Evolutionary conservation across 257 asterid species (phyloP), one percentile per base, ranked within the genome.

Genomic region (Primulina tabacum): DNA sequence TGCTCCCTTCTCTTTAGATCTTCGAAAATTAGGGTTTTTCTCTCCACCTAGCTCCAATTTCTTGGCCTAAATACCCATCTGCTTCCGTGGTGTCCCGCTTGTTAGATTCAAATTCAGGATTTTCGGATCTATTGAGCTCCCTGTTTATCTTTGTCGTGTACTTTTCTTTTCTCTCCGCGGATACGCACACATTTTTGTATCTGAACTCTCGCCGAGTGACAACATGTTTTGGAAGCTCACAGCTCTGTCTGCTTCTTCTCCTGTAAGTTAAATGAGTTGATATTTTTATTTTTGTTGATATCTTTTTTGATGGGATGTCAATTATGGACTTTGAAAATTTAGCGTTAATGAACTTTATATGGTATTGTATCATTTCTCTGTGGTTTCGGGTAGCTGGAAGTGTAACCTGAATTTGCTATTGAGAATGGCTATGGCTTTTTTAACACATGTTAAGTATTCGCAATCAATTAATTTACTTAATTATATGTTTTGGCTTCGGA

Each of bases 181-280:
- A 37, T 60, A 50, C 43, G 37, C 67, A 26, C 77, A 68, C 76
- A 63, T 7, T 34, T 24, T 60, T 17, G 40, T 17, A 18, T 68
- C 63, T 32, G 6, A 58, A 33, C 12, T 11, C 53, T 43, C 76
- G 64, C 73, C 59, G 69, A 33, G 17, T 21, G 68, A 67, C 77
- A 78, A 74, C 7, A 94, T 94, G 99, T 94, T 94, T 75, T 94
- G 99, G 99, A 91, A 94, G 87, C 92, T 94, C 70, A 79, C 97
- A 33, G 71, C 96, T 65, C 83, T 94, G 12, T 84, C 97, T 33
- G 81, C 99, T 75, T 85, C 97, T 69, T 91, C 99, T 56, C 97
- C 99, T 40, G 99, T 94, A 82, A 85, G 89, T 85, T 71, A 72
- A 60, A 60, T 6, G 33, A 17, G 14, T 35, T 10, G 14, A 60